A percentile compares a stretch with the other conserved stretches of the same genome.
Conservation (phyloP, 768 basidiomycete genomes). For the Boletus rex-veris region DNA sequence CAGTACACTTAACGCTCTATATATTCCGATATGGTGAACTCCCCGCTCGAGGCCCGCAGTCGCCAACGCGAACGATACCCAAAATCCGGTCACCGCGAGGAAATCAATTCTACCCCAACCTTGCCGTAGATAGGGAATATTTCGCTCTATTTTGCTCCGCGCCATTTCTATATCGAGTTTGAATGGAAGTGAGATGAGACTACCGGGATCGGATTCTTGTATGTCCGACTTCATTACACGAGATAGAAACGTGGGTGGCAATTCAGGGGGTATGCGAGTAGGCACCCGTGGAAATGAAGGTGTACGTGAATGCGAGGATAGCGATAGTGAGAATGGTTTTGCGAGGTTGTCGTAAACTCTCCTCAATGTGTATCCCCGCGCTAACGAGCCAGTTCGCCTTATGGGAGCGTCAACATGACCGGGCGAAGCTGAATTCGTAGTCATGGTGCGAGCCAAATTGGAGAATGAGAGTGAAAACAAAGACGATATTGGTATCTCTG, state of each 20-base stretch:
- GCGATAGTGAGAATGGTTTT: constrained; percentile 47
- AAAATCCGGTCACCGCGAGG: constrained; percentile 81
- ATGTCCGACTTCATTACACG: constrained; percentile 42
- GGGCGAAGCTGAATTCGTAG: constrained; percentile 27
- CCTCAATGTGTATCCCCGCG: constrained; percentile 42
- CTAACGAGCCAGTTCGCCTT: constrained; percentile 35
- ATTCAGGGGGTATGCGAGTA: constrained; percentile 23
- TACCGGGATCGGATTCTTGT: constrained; percentile 32
- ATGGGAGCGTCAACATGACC: constrained; percentile 20
- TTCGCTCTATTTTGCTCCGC: constrained; percentile 53
- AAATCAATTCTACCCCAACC: constrained; percentile 91
- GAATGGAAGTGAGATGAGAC: constrained; percentile 53
- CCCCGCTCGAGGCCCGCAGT: constrained; percentile 62
- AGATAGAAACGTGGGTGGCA: constrained; percentile 50
- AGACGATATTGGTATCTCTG: constrained; percentile 56
- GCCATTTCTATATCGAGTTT: constrained; percentile 51
- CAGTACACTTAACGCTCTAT: constrained; percentile 84
- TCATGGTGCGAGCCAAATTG: constrained; percentile 14
- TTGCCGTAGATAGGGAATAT: constrained; percentile 86
- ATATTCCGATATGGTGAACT: constrained; percentile 72
- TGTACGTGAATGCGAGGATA: constrained; percentile 30
- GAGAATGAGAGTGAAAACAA: constrained; percentile 43
- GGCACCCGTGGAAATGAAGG: constrained; percentile 14
- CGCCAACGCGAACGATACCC: constrained; percentile 77
- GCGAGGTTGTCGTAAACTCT: constrained; percentile 44